Conservation (phyloP, 2,329 filamentous ascomycete species). For the Cladosporium sp. region DNA sequence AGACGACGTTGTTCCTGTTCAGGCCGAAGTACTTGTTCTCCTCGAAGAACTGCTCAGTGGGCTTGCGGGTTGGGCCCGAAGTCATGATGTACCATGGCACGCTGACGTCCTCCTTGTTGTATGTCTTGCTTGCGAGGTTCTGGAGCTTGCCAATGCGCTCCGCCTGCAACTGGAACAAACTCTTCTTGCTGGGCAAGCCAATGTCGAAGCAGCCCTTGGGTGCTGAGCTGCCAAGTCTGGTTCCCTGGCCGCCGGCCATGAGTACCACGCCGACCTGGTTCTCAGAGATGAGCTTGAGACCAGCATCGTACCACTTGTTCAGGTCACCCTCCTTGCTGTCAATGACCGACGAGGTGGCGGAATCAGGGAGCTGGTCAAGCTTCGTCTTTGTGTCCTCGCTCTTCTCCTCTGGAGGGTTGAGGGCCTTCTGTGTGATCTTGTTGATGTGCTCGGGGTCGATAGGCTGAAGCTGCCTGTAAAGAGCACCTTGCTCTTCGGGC, state of each 20-base stretch:
- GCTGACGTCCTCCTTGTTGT: slow-evolving; percentile 61
- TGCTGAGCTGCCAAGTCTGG: slow-evolving; percentile 86
- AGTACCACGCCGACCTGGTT: slow-evolving; percentile 83
- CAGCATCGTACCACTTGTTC: slow-evolving; percentile 77
- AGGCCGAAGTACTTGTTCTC: slow-evolving; percentile 91
- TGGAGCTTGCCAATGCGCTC: slow-evolving; percentile 90
- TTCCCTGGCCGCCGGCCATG: slow-evolving; percentile 97
- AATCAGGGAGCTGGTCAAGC: slow-evolving; percentile 85
- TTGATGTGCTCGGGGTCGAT: slow-evolving; percentile 90
- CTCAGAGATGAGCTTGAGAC: slow-evolving; percentile 65
- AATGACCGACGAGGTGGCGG: slow-evolving; percentile 84
- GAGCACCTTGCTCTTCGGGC: slow-evolving; percentile 69
- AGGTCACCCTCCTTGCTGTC: slow-evolving; percentile 81
- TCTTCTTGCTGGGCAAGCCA: slow-evolving; percentile 87
- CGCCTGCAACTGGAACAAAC: slow-evolving; percentile 95
- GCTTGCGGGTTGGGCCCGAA: slow-evolving; percentile 85
- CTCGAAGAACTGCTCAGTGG: slow-evolving; percentile 92
- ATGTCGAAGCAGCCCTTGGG: slow-evolving; percentile 99
- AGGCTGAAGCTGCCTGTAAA: slow-evolving; percentile 78
- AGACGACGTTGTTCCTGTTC: slow-evolving; percentile 77
- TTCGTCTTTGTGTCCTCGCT: slow-evolving; percentile 54
- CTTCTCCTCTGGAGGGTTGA: slow-evolving; percentile 71
- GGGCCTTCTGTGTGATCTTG: slow-evolving; percentile 76
- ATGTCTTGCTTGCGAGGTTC: slow-evolving; percentile 72
- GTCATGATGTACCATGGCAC: slow-evolving; percentile 99